Base-by-base conservation (phyloP, 345 rosid species). In the Citrus australasica region DNA sequence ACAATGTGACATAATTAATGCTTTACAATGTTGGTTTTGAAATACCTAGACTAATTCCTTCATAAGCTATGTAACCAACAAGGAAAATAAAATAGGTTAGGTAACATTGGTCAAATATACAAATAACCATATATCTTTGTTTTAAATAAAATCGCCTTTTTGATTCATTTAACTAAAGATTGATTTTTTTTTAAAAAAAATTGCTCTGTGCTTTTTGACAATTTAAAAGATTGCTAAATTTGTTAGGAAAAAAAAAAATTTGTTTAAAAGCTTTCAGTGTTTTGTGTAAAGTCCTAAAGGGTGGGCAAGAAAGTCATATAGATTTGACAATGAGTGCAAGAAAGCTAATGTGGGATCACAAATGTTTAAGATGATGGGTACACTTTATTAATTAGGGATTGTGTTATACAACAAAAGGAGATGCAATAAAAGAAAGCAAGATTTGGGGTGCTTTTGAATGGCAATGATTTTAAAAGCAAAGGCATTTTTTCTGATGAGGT, bases 211-310 rank as follows among this genome's bases (percentile, higher is more conserved):
- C 81, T 78, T 71, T 40, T 60, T 78, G 69, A 27, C 27, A 27
- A 42, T 27, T 38, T 60, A 27, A 6, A 27, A 71, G 22, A 14
- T 24, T 24, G n/a, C 4, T 7, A 24, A n/a, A 46, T 72, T 67
- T 55, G 42, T 16, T 3, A 37, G 64, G 56, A 62, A 33, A 61
- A 42, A 61, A 42, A 25, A 25, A 21, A 11, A 16, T 62, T 67
- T 46, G 60, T 60, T 78, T 78, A 17, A 70, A 60, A 64, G 35
- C 69, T 82, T 80, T 78, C 64, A 73, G 63, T 72, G 80, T 73
- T 79, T 78, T 73, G 71, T 59, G 30, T 5, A 70, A 70, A 75
- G 48, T 67, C 33, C 60, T 32, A 66, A 76, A 75, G 79, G 30
- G 32, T 8, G n/a, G 28, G 61, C 9, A n/a, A 19, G 17, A 83